Conservation (phyloP, 148 eudicot species). For the Vaccinium myrtillus region DNA sequence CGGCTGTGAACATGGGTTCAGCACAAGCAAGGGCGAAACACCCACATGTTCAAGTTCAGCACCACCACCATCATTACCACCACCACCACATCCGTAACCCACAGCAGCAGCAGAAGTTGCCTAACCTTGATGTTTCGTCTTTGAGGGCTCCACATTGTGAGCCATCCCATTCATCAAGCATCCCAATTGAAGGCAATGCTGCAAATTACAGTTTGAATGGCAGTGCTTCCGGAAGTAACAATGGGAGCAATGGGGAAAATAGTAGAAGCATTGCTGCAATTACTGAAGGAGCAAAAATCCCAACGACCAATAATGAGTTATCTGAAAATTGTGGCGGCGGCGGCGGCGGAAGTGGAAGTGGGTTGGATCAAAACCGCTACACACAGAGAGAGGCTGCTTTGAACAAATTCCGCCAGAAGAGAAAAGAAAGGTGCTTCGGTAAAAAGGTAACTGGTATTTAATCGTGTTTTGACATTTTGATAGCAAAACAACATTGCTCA, state of each 20-base stretch:
- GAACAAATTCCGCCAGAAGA: constrained; percentile 32
- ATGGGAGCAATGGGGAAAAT: constrained; percentile 22
- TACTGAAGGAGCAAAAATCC: constrained; percentile 18
- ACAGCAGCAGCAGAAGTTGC: not conserved
- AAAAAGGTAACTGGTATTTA: constrained; percentile 26
- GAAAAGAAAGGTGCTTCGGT: constrained; percentile 40
- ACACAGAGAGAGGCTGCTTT: constrained; percentile 29
- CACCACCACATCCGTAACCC: constrained; percentile 27
- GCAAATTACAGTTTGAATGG: constrained; percentile 18
- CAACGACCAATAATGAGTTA: constrained; percentile 13
- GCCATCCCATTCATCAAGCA: constrained; percentile 16
- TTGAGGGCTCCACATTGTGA: constrained; percentile 16
- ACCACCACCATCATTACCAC: constrained; percentile 28
- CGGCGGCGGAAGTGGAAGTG: constrained; percentile 10
- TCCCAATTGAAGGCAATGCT: constrained; percentile 13
- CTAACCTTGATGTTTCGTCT: constrained; percentile 11
- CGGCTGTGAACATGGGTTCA: not conserved
- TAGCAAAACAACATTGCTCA: not conserved
- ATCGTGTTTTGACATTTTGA: not conserved
- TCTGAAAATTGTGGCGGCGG: not conserved
- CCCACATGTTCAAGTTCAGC: constrained; percentile 27
- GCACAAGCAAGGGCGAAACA: constrained; percentile 17
- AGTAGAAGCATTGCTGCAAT: constrained; percentile 11
- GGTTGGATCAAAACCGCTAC: constrained; percentile 20
- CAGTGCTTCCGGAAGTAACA: constrained; percentile 27